phyloP scores from a whole-genome alignment of 2,329 filamentous ascomycete species.

The Talaromyces funiculosus region DNA sequence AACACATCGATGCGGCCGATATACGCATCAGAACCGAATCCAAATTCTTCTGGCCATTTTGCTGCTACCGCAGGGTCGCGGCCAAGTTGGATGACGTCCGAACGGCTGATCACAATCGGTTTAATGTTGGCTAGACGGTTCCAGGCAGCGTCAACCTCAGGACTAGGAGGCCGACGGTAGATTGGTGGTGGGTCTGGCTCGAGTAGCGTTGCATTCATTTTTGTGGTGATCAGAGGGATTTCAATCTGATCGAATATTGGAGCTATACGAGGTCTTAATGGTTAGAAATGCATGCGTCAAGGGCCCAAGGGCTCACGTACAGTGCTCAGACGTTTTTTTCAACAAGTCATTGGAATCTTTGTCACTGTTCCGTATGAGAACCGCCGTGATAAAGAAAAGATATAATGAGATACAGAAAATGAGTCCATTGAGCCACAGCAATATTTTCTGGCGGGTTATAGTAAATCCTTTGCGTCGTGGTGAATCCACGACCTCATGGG shows the following conservation, averaged over 20 bases:
- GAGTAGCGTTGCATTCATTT: neutral
- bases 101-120: neutral
- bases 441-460: too few species aligned
- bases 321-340: neutral
- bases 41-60: constrained; percentile 15
- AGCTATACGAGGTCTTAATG: neutral
- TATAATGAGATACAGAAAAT: neutral
- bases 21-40: constrained; percentile 17
- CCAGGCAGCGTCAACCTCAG: constrained; percentile 6
- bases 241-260: constrained; percentile 6
- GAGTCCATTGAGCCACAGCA: neutral
- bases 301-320: neutral
- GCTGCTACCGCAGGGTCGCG: constrained; percentile 17
- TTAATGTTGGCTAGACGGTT: neutral
- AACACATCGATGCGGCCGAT: constrained; percentile 17
- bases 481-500: too few species aligned
- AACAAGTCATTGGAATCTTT: constrained; percentile 1
- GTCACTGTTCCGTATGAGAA: neutral
- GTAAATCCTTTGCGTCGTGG: too few species aligned
- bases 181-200: neutral
- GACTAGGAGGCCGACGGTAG: neutral
- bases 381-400: neutral
- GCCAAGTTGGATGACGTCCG: constrained; percentile 5
- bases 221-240: constrained; percentile 1
- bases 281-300: neutral